Evolutionary conservation across 1,284 basidiomycete genomes (phyloP), one percentile per base, ranked within the genome.

Genomic region (Cutaneotrichosporon arboriforme): DNA sequence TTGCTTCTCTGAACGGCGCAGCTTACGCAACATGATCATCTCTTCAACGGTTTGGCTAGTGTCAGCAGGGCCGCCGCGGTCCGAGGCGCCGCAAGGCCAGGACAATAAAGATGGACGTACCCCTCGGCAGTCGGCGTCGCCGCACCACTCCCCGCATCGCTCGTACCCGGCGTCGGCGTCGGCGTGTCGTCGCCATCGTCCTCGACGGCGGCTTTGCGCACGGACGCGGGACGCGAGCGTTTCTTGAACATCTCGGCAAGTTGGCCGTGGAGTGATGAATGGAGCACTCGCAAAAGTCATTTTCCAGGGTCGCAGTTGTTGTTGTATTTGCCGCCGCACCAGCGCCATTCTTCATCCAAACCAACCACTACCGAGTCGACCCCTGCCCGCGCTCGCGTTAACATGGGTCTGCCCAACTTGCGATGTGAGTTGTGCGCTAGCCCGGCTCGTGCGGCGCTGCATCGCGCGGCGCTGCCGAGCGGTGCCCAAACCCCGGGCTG

Each of bases 21-120:
- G 78, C 66, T 85, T 88, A 36, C 91, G 83, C 13, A 97, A 77
- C 52, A 91, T 85, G 35, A 96, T 81, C 18, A 97, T 79, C 51
- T 97, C 92, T 59, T 87, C 81, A 23, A 96, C 71, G 67, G 31
- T 70, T 73, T 57, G n/a, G 5, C 40, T 44, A 15, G 40, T 18
- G 47, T 54, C 44, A 58, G 57, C 34, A 31, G 23, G 20, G 22
- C 18, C 33, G n/a, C 22, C 5, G 18, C 22, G 18, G 36, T 8
- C 20, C 31, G 23, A 34, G n/a, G 45, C 5, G 26, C 35, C 10
- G 21, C 20, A 26, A 9, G 31, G 20, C n/a, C n/a, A 15, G 23
- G 18, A 42, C n/a, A n/a, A n/a, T 7, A 31, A 31, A 5, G 26
- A 31, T 31, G n/a, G 34, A 54, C 47, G 20, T 41, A 46, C 51